Evolutionary conservation across 2,329 filamentous ascomycete genomes (phyloP), one percentile per base, ranked within the genome.

Genomic region (Didymellaceae sp.): DNA sequence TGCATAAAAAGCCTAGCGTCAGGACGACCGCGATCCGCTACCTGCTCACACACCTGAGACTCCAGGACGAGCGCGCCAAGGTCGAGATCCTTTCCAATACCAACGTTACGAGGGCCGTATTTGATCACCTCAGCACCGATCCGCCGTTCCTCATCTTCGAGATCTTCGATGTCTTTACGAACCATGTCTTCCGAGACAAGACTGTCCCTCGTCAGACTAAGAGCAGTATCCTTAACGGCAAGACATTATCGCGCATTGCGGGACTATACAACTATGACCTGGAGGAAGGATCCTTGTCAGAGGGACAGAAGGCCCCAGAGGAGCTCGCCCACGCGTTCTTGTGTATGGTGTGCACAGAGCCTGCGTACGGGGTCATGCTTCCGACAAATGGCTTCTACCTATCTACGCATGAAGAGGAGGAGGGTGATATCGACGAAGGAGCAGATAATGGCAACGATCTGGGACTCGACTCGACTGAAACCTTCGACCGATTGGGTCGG

Each of bases 381-480:
- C 82, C 86, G 3, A 87, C 90, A 50, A 85, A 84, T 26, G 92
- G 91, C n/a, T 89, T 91, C 73, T 97, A 97, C 71, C 90, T 91
- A 6, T 84, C 86, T 31, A 83, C 84, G 10, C 77, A 81, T 37
- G 85, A 88, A 52, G 79, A 85, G 2, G 83, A 88, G 44, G 71
- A 60, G 50, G 60, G 47, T 34, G 71, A 60, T 51, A 57, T 33
- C 26, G 67, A 77, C 24, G 76, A 74, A 24, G 67, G 72, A 3
- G 74, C 77, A 33, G 75, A 83, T 33, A 68, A 75, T 17, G 75
- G 75, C 31, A 82, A 86, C 44, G 83, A 87, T 46, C 74, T 88
- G 34, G 87, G 86, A 0, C 76, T 92, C 7, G 89, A 91, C 57
- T 86, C 81, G 25, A 79, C 89, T 7, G 81, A 86, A 5, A 88